Base-by-base conservation (phyloP, 176 grass and related monocot species). In the Avena sativa region DNA sequence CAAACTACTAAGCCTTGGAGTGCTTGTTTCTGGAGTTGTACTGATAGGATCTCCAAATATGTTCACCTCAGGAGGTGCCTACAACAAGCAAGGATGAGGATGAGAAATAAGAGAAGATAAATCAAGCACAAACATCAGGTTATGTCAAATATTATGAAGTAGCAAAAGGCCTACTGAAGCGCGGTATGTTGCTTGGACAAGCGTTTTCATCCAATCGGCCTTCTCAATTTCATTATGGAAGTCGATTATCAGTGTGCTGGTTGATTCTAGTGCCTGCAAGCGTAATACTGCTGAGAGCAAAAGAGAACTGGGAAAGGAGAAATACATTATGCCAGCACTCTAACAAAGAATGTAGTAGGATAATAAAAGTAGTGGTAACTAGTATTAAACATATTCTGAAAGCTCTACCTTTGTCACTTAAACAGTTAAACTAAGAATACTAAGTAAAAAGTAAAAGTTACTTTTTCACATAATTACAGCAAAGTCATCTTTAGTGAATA, bases 221-320 rank as follows among this genome's bases (percentile, higher is more conserved):
- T 94, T 98, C 86, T 94, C 93, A 17, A 81, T 89, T 70, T 98
- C 88, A 79, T 92, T 90, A 84, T 23, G 71, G 56, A 95, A 94
- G 87, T 98, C 93, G 83, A 95, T 84, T 70, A 98, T 91, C 43
- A 95, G 47, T 81, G 96, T 94, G 88, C 83, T 95, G 21, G 92
- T 98, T 71, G 93, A 95, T 88, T 95, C 93, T 87, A 98, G 59
- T 80, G 93, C 96, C 93, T 98, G 92, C 82, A 89, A 79, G 88
- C 81, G n/a, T n/a, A 90, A 76, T 69, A 81, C 76, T 53, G 44
- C 67, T 85, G 61, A 76, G 23, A 56, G 59, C 2, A 92, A 72
- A 83, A 79, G 15, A 84, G 16, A 81, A 80, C 28, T 30, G 8
- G 48, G 49, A 76, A 53, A 55, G 74, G 74, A 32, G 26, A 53